Percentiles rank a stretch among this genome's conserved stretches.
These are phyloP conservation scores for Stephanodiscus triporus DNA, from an alignment of 108 stramenopile species.

Conservation along the genomic window DNA sequence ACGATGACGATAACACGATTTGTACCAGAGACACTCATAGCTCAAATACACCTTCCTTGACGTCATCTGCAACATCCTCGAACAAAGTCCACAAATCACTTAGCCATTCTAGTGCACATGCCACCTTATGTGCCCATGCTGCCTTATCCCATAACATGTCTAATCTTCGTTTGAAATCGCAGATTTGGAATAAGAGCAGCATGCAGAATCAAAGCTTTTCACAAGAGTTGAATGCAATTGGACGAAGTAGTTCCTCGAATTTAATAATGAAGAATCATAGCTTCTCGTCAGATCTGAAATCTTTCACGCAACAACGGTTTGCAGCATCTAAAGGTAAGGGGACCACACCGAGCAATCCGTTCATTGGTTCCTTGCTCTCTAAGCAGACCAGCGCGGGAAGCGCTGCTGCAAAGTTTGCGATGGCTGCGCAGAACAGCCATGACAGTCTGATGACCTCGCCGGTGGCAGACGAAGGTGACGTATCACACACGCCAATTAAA, in stretches of 20 bases:
- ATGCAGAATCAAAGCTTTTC: slow-evolving; percentile 23
- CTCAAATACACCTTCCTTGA: slow-evolving; percentile 1
- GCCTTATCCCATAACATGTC: not conserved
- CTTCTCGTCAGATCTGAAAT: not conserved
- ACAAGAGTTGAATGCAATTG: slow-evolving; percentile 6
- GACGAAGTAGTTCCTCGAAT: not conserved
- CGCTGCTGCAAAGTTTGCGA: slow-evolving; percentile 9
- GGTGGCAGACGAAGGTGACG: slow-evolving; percentile 2
- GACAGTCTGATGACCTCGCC: not conserved
- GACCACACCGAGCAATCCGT: slow-evolving; percentile 6
- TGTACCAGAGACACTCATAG: not conserved
- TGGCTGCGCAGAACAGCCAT: slow-evolving; percentile 3
- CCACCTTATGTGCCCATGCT: not conserved
- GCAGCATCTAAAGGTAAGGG: not conserved
- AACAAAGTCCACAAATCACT: slow-evolving; percentile 19
- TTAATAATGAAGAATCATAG: slow-evolving; percentile 3
- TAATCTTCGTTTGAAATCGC: not conserved
- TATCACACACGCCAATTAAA: not conserved
- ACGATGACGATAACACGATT: not conserved
- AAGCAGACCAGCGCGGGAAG: slow-evolving; percentile 5
- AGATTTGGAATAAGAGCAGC: not conserved
- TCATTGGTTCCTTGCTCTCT: slow-evolving; percentile 10
- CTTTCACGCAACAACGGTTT: not conserved
- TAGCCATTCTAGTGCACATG: slow-evolving; percentile 2
- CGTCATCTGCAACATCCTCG: slow-evolving; percentile 10